A percentile compares a stretch with the other conserved stretches of the same genome.
phyloP scores from a whole-genome alignment of 2,329 filamentous ascomycete genomes.

The Fusarium torulosum region DNA sequence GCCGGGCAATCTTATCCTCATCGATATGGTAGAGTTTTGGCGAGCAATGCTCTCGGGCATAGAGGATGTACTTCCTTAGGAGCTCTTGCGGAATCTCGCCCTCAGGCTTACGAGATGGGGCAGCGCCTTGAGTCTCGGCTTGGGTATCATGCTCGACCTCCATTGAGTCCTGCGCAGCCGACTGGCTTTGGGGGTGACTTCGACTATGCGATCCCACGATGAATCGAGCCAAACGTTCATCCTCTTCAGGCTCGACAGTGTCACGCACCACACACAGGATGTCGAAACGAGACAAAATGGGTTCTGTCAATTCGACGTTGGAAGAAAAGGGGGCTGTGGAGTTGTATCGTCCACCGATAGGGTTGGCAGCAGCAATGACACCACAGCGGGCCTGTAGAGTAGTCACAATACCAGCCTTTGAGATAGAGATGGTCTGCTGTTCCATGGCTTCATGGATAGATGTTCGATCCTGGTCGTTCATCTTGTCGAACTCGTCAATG shows the following conservation, averaged over 20 bases:
- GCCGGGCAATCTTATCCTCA: conserved; percentile 92
- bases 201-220: conserved; percentile 95
- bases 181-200: conserved; percentile 78
- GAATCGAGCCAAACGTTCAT: conserved; percentile 93
- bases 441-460: conserved; percentile 99
- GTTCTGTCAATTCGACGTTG: conserved; percentile 97
- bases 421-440: conserved; percentile 99
- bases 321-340: conserved; percentile 94
- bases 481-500: conserved; percentile 99
- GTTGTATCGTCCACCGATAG: conserved; percentile 96
- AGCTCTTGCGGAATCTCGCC: conserved; percentile 91
- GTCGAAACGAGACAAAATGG: conserved; percentile 97
- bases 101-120: conserved; percentile 51
- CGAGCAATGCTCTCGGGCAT: conserved; percentile 87
- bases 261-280: conserved; percentile 97
- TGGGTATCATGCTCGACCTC: conserved; percentile 70
- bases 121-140: conserved; percentile 53
- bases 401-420: conserved; percentile 97
- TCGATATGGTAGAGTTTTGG: conserved; percentile 98
- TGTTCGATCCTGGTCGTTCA: conserved; percentile 98
- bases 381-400: conserved; percentile 96
- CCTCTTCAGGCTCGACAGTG: conserved; percentile 90
- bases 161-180: conserved; percentile 66
- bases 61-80: conserved; percentile 95
- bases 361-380: conserved; percentile 96